Base-by-base conservation (phyloP, 179 eudicot genomes). In the Heliamphora pulchella region DNA sequence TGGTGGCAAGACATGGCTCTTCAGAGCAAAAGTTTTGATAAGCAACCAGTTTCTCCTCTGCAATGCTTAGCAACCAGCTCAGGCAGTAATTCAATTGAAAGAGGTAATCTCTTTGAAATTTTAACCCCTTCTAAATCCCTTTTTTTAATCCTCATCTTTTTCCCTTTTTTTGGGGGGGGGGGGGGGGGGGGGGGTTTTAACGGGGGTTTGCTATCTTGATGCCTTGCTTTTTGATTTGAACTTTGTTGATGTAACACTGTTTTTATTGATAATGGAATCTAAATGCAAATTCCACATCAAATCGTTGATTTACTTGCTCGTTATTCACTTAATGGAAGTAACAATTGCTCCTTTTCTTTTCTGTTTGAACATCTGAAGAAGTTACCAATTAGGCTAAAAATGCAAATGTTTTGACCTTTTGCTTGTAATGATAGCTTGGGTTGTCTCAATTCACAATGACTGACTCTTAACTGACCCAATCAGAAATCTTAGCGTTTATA, bases 1-100 rank as follows among this genome's bases (percentile, higher is more conserved):
- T 92, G 98, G 97, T 96, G 97, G 99, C 92, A 89, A 89, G 92
- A 92, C 79, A 90, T 93, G 98, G 96, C 96, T 65, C 87, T 85
- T 76, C 82, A 64, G 78, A 92, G 85, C 83, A 62, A 65, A 74
- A 84, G 86, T 70, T 79, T 84, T 74, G 47, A 58, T 77, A 44
- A 63, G 31, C 81, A 85, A 43, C 87, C 87, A 79, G 84, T 51
- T 75, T 78, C 84, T 74, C 73, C 80, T 78, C 43, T 79, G 41
- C 78, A 77, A 18, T 81, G 81, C 80, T 80, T 73, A 68, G 82
- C 87, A 78, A 78, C 83, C 71, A 80, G 78, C 70, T 83, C 80
- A 80, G 76, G 74, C 55, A 81, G 85, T 83, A 88, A 76, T 53
- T 63, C 72, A 9, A 80, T 81, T 79, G 75, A 81, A 81, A 79